A percentile compares a stretch with the other conserved stretches of the same genome.
phyloP scores from a whole-genome alignment of 768 basidiomycete genomes.

The Paxillus rubicundulus region DNA sequence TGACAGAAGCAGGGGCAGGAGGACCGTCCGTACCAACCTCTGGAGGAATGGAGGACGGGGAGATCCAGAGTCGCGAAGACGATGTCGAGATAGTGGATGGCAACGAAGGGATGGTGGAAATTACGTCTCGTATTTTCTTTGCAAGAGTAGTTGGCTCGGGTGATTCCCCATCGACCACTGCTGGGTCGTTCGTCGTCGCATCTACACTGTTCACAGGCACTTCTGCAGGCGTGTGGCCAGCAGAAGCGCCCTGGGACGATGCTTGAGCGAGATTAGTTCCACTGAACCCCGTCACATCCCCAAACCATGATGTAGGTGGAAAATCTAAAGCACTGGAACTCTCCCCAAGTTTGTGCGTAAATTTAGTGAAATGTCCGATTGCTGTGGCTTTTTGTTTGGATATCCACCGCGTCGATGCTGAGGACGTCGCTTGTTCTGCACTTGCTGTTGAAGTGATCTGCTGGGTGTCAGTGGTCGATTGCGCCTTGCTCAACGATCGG shows the following conservation, averaged over 20 bases:
- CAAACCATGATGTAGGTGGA: constrained; percentile 18
- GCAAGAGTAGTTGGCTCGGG: constrained; percentile 47
- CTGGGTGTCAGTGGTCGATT: constrained; percentile 7
- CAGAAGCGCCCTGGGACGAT: constrained; percentile 3
- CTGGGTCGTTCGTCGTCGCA: neutral
- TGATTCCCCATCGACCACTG: constrained; percentile 15
- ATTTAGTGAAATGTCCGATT: constrained; percentile 15
- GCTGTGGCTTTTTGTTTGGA: constrained; percentile 15
- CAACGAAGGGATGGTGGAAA: constrained; percentile 41
- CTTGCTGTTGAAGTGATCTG: constrained; percentile 5
- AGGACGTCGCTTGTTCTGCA: constrained; percentile 3
- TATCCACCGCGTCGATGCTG: constrained; percentile 8
- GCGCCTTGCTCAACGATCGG: constrained; percentile 20
- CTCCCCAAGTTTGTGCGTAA: constrained; percentile 8
- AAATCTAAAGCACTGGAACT: constrained; percentile 5
- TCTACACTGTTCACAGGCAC: constrained; percentile 2
- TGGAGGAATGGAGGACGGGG: constrained; percentile 11
- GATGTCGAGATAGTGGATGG: constrained; percentile 16
- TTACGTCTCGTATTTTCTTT: constrained; percentile 49
- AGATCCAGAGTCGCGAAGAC: constrained; percentile 14
- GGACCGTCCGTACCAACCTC: constrained; percentile 7
- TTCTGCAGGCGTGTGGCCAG: constrained; percentile 8
- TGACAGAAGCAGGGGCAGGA: constrained; percentile 20
- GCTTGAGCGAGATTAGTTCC: constrained; percentile 1
- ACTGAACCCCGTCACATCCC: constrained; percentile 1